Percentiles rank a stretch among this genome's conserved stretches.
Evolutionary conservation across 2,329 filamentous ascomycete species (phyloP).

Genomic region (Fusarium zealandicum): DNA sequence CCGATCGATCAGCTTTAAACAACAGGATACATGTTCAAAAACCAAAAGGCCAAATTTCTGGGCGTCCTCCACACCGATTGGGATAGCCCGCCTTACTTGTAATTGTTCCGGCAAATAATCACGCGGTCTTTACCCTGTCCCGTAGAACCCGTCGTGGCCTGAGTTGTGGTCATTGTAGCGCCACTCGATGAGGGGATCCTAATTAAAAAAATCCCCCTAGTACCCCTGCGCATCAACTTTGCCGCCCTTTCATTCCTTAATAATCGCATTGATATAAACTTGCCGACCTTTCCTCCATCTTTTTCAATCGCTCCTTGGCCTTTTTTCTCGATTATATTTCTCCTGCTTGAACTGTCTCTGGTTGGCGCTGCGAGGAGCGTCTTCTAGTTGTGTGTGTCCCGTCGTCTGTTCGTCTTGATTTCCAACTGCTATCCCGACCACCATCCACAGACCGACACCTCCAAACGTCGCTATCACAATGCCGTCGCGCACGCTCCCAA

Average conservation of each 20-base stretch:
- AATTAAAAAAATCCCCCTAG: slow-evolving; percentile 40
- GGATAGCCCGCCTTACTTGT: slow-evolving; percentile 15
- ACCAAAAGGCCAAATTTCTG: neutral
- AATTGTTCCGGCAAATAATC: slow-evolving; percentile 25
- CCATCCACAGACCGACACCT: slow-evolving; percentile 5
- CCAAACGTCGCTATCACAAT: slow-evolving; percentile 55
- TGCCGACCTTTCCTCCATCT: slow-evolving; percentile 15
- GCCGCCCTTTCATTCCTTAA: slow-evolving; percentile 28
- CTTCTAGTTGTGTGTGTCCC: slow-evolving; percentile 15
- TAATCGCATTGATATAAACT: slow-evolving; percentile 22
- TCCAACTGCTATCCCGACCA: slow-evolving; percentile 13
- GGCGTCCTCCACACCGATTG: slow-evolving; percentile 16
- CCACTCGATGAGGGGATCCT: slow-evolving; percentile 41
- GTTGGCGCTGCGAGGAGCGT: slow-evolving; percentile 15
- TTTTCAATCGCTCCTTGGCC: slow-evolving; percentile 3
- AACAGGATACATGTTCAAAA: neutral
- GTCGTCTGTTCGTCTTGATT: slow-evolving; percentile 5
- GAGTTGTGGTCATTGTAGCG: slow-evolving; percentile 41
- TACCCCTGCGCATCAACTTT: slow-evolving; percentile 36
- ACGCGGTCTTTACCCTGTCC: slow-evolving; percentile 14
- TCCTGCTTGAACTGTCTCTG: neutral
- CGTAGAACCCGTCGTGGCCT: slow-evolving; percentile 34
- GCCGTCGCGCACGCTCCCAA: slow-evolving; percentile 83
- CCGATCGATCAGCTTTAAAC: slow-evolving; percentile 2
- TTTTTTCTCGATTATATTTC: slow-evolving; percentile 12